A percentile compares a stretch with the other conserved stretches of the same genome.
phyloP scores from a whole-genome alignment of 306 rosid species.

The Ammopiptanthus mongolicus region DNA sequence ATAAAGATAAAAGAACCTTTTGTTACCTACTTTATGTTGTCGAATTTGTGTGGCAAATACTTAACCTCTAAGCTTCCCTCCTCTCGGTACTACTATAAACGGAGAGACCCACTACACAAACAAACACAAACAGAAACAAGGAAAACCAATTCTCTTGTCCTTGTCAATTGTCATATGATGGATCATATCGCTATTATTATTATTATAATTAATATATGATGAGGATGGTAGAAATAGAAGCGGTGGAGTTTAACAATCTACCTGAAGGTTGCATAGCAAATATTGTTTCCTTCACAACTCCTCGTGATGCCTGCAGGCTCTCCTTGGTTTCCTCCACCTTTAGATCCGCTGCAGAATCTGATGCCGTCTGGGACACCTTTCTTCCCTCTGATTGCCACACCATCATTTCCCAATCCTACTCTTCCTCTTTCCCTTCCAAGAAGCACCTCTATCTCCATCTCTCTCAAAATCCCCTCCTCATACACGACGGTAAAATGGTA shows the following conservation, averaged over 20 bases:
- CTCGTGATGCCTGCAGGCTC: constrained; percentile 53
- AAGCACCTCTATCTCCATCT: constrained; percentile 50
- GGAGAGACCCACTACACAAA: not conserved
- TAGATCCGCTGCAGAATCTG: constrained; percentile 73
- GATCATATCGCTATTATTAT: too few species aligned
- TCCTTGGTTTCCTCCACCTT: constrained; percentile 48
- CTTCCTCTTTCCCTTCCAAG: constrained; percentile 29
- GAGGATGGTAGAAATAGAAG: not conserved
- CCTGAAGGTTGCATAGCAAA: constrained; percentile 74
- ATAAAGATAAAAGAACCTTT: constrained; percentile 16
- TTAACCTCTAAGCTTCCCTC: constrained; percentile 29
- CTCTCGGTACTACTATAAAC: not conserved
- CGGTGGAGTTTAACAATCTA: constrained; percentile 26
- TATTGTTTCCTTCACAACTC: constrained; percentile 59
- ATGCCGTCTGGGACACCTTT: constrained; percentile 70
- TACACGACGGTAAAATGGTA: constrained; percentile 62
- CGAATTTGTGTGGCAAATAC: constrained; percentile 5
- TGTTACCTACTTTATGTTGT: not conserved
- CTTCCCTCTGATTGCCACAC: constrained; percentile 42
- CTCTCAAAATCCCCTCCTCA: constrained; percentile 46
- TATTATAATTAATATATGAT: too few species aligned
- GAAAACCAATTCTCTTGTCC: not conserved
- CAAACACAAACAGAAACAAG: not conserved
- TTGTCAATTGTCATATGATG: too few species aligned
- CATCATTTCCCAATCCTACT: constrained; percentile 12